These are phyloP conservation scores for Penicillium sp. DNA, from an alignment of 2,329 filamentous ascomycete genomes.

Conservation along the genomic window DNA sequence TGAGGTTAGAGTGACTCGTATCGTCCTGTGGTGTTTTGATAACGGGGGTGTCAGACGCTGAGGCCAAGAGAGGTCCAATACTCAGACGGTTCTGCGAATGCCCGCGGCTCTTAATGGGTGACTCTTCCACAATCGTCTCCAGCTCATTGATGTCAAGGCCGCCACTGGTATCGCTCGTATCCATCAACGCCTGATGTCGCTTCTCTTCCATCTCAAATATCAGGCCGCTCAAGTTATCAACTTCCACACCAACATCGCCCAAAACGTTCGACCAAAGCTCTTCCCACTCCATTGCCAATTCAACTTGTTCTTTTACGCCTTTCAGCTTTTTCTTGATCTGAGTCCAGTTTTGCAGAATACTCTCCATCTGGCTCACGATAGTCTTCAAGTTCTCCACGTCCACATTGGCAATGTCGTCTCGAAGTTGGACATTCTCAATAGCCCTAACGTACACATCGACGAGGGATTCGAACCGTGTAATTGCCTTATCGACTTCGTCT, in stretches of 20 bases:
- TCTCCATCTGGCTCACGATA: slow-evolving; percentile 86
- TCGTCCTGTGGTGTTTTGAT: slow-evolving; percentile 69
- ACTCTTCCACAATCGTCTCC: slow-evolving; percentile 90
- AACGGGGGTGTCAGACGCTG: slow-evolving; percentile 43
- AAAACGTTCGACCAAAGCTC: slow-evolving; percentile 93
- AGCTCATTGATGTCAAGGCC: slow-evolving; percentile 80
- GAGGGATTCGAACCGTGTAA: slow-evolving; percentile 79
- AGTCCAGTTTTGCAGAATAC: slow-evolving; percentile 79
- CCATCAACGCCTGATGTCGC: slow-evolving; percentile 72
- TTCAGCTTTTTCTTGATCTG: slow-evolving; percentile 76
- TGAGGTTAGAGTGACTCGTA: slow-evolving; percentile 78
- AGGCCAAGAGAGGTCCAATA: slow-evolving; percentile 61
- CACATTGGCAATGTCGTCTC: slow-evolving; percentile 72
- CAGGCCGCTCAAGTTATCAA: slow-evolving; percentile 73
- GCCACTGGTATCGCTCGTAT: slow-evolving; percentile 55
- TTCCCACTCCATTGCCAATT: slow-evolving; percentile 98
- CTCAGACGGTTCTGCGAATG: slow-evolving; percentile 66
- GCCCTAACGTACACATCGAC: slow-evolving; percentile 90
- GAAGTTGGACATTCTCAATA: slow-evolving; percentile 85
- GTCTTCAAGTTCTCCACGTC: slow-evolving; percentile 68
- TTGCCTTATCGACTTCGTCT: slow-evolving; percentile 64
- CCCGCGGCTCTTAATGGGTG: slow-evolving; percentile 58
- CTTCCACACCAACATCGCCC: slow-evolving; percentile 87
- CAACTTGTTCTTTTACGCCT: slow-evolving; percentile 83
- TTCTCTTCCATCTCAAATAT: slow-evolving; percentile 99